A percentile compares a stretch with the other conserved stretches of the same genome.
These are phyloP conservation scores for Colletotrichum liriopes DNA, from an alignment of 2,329 filamentous ascomycete species.

Conservation along the genomic window DNA sequence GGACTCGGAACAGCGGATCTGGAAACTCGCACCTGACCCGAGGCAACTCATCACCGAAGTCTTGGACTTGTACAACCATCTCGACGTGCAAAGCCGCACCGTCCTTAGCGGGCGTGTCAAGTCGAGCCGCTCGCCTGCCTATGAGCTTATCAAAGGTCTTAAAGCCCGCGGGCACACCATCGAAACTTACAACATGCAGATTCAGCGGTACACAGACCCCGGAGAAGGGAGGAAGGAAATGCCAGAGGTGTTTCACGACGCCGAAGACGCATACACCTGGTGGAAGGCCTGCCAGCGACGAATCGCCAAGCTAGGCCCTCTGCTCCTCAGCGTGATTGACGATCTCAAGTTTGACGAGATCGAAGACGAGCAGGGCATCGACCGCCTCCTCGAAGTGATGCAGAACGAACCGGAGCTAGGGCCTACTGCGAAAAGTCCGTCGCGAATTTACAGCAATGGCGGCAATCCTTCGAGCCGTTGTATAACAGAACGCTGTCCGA, in stretches of 20 bases:
- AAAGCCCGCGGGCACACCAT: constrained; percentile 33
- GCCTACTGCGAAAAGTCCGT: constrained; percentile 30
- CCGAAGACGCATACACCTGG: constrained; percentile 56
- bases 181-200: constrained; percentile 40
- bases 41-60: constrained; percentile 39
- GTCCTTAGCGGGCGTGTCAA: constrained; percentile 29
- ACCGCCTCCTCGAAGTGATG: constrained; percentile 17
- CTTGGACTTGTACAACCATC: constrained; percentile 34
- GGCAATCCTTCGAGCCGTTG: constrained; percentile 56
- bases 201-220: constrained; percentile 36
- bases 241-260: constrained; percentile 50
- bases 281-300: constrained; percentile 56
- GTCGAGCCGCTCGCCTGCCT: constrained; percentile 26
- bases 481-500: constrained; percentile 51
- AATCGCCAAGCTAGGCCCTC: constrained; percentile 50
- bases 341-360: constrained; percentile 37
- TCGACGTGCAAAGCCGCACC: constrained; percentile 41
- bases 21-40: constrained; percentile 40
- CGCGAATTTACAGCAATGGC: constrained; percentile 55
- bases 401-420: constrained; percentile 30
- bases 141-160: constrained; percentile 35
- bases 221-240: constrained; percentile 49
- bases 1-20: constrained; percentile 25
- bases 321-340: constrained; percentile 34
- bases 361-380: constrained; percentile 31